phyloP scores from a whole-genome alignment of 1,284 basidiomycete species.

The Porogramme epimiltina region DNA sequence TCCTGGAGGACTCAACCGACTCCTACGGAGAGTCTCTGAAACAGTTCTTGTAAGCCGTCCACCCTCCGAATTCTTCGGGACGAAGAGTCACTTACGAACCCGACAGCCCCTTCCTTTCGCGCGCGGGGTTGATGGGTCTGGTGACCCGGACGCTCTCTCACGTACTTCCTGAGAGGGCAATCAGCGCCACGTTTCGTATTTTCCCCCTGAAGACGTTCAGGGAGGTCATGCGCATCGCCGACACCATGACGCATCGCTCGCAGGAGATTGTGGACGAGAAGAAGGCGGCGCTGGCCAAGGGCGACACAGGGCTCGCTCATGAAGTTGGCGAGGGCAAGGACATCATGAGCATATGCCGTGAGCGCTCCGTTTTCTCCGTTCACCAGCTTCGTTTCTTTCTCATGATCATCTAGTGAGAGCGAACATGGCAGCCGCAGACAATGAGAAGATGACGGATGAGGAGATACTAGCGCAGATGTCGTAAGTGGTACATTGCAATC shows the following conservation, averaged over 20 bases:
- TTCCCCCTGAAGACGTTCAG: background rate
- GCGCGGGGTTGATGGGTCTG: slow-evolving; percentile 1
- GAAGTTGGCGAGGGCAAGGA: slow-evolving; percentile 42
- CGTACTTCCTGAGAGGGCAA: slow-evolving; percentile 10
- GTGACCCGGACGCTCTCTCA: slow-evolving; percentile 8
- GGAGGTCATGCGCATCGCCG: slow-evolving; percentile 27
- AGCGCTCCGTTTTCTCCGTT: background rate
- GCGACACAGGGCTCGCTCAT: slow-evolving; percentile 21
- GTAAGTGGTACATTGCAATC: slow-evolving; percentile 19
- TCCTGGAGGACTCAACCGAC: slow-evolving; percentile 29
- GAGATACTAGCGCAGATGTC: slow-evolving; percentile 30
- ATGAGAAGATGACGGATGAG: slow-evolving; percentile 29
- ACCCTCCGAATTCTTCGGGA: too few relatives aligned
- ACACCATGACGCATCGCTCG: slow-evolving; percentile 40
- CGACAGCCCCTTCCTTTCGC: slow-evolving; percentile 10
- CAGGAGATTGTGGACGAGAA: slow-evolving; percentile 42
- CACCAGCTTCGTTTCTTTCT: background rate
- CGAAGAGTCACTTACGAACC: too few relatives aligned
- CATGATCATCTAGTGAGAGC: slow-evolving; percentile 19
- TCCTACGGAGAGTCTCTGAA: slow-evolving; percentile 30
- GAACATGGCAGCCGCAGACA: slow-evolving; percentile 23
- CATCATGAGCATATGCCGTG: slow-evolving; percentile 44
- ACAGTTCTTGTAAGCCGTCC: slow-evolving; percentile 26
- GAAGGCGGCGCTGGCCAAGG: slow-evolving; percentile 29
- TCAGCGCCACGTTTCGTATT: slow-evolving; percentile 4